phyloP scores from a whole-genome alignment of 2,329 filamentous ascomycete species.

The Lecanicillium sp. region DNA sequence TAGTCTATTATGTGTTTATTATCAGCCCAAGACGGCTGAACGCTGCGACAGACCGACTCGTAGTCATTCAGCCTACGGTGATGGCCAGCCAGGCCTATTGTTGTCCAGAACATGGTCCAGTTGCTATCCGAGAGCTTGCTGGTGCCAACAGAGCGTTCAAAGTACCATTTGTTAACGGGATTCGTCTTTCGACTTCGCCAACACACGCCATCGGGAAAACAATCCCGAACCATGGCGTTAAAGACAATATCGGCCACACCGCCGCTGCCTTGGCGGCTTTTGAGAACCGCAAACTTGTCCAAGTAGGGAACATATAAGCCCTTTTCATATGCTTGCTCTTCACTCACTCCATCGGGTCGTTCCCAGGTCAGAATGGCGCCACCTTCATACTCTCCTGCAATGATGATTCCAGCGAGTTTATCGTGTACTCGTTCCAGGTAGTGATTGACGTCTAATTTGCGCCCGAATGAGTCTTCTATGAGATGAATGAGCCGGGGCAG shows the following conservation, averaged over 20 bases:
- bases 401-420: slow-evolving; percentile 82
- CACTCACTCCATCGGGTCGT: slow-evolving; percentile 51
- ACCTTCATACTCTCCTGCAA: slow-evolving; percentile 94
- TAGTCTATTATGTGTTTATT: slow-evolving; percentile 49
- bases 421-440: slow-evolving; percentile 76
- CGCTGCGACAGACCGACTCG: slow-evolving; percentile 61
- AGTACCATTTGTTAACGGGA: slow-evolving; percentile 99
- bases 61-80: slow-evolving; percentile 56
- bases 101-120: slow-evolving; percentile 99
- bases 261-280: slow-evolving; percentile 77
- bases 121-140: slow-evolving; percentile 74
- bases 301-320: slow-evolving; percentile 79
- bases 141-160: slow-evolving; percentile 77
- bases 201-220: slow-evolving; percentile 81
- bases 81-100: slow-evolving; percentile 50
- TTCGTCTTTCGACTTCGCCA: slow-evolving; percentile 89
- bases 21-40: slow-evolving; percentile 57
- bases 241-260: slow-evolving; percentile 95
- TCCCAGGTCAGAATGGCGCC: slow-evolving; percentile 96
- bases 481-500: slow-evolving; percentile 73
- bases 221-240: slow-evolving; percentile 85
- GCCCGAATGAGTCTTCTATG: slow-evolving; percentile 88
- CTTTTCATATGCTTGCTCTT: slow-evolving; percentile 44
- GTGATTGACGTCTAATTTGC: slow-evolving; percentile 72
- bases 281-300: slow-evolving; percentile 94